Conservation (phyloP, 129 eudicot genomes). For the Flaveria trinervia region DNA sequence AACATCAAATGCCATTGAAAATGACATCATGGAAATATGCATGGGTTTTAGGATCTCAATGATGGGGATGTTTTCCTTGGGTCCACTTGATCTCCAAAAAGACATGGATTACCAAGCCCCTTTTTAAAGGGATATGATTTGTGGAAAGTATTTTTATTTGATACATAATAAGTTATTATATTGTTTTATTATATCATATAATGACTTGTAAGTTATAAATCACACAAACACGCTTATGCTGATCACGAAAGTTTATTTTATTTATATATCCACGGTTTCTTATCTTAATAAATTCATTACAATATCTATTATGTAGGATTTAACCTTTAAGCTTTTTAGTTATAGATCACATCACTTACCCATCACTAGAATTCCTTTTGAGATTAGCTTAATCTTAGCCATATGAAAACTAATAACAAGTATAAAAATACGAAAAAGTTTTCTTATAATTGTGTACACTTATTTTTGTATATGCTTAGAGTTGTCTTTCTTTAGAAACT, state of each 20-base stretch:
- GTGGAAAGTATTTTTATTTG: neutral
- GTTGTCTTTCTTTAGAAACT: neutral
- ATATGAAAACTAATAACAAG: too few species aligned
- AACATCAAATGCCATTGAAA: conserved; percentile 49
- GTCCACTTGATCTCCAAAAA: conserved; percentile 32
- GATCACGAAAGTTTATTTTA: neutral
- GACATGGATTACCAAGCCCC: conserved; percentile 21
- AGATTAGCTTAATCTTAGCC: too few species aligned
- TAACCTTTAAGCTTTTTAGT: too few species aligned
- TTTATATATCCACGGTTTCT: neutral
- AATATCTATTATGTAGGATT: too few species aligned
- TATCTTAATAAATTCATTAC: too few species aligned
- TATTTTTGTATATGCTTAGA: too few species aligned
- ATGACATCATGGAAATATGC: conserved; percentile 53
- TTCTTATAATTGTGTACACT: neutral
- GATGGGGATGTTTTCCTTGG: conserved; percentile 50
- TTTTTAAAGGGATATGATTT: conserved; percentile 13
- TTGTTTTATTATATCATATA: too few species aligned
- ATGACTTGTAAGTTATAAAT: too few species aligned
- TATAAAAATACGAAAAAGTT: neutral
- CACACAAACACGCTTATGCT: too few species aligned
- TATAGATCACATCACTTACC: too few species aligned
- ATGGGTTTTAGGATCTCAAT: conserved; percentile 46
- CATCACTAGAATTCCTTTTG: too few species aligned
- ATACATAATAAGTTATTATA: neutral